Percentiles rank a stretch among this genome's conserved stretches.
phyloP scores from a whole-genome alignment of 306 rosid species.

The Fagus crenata region DNA sequence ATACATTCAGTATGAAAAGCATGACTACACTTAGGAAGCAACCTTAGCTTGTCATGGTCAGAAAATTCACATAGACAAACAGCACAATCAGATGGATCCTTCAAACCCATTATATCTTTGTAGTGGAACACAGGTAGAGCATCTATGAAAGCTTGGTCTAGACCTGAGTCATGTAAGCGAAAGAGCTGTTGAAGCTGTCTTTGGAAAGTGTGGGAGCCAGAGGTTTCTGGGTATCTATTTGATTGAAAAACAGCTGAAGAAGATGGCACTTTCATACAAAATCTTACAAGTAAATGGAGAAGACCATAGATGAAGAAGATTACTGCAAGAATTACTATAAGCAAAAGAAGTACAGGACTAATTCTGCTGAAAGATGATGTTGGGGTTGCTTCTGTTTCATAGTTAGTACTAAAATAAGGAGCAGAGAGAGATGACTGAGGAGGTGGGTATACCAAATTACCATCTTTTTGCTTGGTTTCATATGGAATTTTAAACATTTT shows the following conservation, averaged over 20 bases:
- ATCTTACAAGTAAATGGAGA: constrained; percentile 62
- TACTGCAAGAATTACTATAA: constrained; percentile 63
- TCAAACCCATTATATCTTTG: constrained; percentile 54
- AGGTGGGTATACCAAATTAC: constrained; percentile 36
- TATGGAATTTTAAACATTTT: constrained; percentile 38
- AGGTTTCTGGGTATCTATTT: constrained; percentile 48
- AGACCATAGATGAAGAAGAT: constrained; percentile 69
- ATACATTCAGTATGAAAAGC: constrained; percentile 82
- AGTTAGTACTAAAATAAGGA: constrained; percentile 12
- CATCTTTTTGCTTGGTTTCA: constrained; percentile 34
- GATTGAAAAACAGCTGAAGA: constrained; percentile 52
- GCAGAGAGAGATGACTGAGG: constrained; percentile 31
- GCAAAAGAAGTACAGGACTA: constrained; percentile 59
- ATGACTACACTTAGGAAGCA: constrained; percentile 78
- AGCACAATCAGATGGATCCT: constrained; percentile 85
- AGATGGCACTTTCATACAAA: constrained; percentile 48
- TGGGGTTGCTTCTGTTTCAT: constrained; percentile 37
- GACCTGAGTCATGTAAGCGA: constrained; percentile 72
- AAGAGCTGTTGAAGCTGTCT: constrained; percentile 92
- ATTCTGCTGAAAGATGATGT: constrained; percentile 53
- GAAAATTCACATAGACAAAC: constrained; percentile 76
- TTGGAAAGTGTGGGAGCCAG: constrained; percentile 49
- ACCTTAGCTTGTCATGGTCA: constrained; percentile 60
- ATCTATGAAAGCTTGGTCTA: constrained; percentile 68
- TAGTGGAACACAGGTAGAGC: constrained; percentile 69